Evolutionary conservation across 306 rosid species (phyloP), one percentile per base, ranked within the genome.

Genomic region (Quercus engelmannii): DNA sequence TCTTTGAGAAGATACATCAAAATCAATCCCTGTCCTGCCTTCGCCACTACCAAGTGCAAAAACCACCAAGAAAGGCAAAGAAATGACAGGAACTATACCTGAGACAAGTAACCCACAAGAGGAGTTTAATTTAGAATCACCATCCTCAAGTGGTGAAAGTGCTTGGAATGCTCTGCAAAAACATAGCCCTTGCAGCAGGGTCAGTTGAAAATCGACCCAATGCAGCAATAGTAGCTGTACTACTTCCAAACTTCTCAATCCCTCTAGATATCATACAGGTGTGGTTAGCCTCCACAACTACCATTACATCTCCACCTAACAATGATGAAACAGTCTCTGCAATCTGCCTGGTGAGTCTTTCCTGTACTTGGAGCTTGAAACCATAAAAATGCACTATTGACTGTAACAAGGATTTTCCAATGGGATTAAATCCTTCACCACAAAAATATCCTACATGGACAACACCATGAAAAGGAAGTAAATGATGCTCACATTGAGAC

Each of bases 241-340:
- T 91, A 78, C 99, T 89, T 84, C 98, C 98, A 23, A 90, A 84
- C 84, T 96, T 96, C 87, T 93, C 97, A 28, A 96, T 91, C 81
- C 98, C 99, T 82, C 99, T 79, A 4, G 98, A 91, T 63, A 96
- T 89, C 99, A 93, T 93, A 88, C 99, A 96, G 21, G 97, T 93
- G 86, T 96, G 99, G 74, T 88, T 82, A 71, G 98, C 99, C 87
- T 96, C 99, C 28, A 82, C 97, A 83, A 93, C 99, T 65, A 96
- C 94, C 28, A 96, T 84, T 64, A 96, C 96, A 75, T 93, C 91
- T 76, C 92, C 91, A n/a, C 96, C 93, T 67, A 90, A 55, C 64
- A 91, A 64, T 9, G 93, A 88, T 2, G 99, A 84, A 74, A 89
- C 88, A 15, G 88, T 89, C 87, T 96, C 99, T 5, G 99, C 98